phyloP scores from a whole-genome alignment of 2,329 filamentous ascomycete genomes.

The Lachnum nothofagi region DNA sequence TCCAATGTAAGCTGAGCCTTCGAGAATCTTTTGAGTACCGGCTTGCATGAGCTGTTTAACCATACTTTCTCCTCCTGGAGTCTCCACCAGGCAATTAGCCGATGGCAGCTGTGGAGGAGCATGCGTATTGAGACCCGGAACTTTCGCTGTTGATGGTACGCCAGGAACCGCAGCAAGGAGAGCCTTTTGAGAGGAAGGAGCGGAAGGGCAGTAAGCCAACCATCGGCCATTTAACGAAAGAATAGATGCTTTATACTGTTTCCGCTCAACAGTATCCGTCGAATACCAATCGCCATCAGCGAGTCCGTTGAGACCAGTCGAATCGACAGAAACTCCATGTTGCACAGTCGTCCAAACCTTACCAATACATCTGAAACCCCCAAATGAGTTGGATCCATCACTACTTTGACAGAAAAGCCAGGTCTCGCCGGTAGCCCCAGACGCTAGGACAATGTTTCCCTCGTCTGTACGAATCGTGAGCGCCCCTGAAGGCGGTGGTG shows the following conservation, averaged over 20 bases:
- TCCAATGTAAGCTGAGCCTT: slow-evolving; percentile 69
- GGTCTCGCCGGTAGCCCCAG: slow-evolving; percentile 79
- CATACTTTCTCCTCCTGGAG: slow-evolving; percentile 66
- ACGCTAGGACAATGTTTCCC: slow-evolving; percentile 68
- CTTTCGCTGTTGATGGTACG: slow-evolving; percentile 45
- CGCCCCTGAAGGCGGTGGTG: slow-evolving; percentile 66
- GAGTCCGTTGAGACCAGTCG: slow-evolving; percentile 14
- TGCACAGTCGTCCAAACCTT: slow-evolving; percentile 92
- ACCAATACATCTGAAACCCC: slow-evolving; percentile 56
- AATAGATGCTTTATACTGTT: slow-evolving; percentile 55
- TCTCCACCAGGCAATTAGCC: slow-evolving; percentile 63
- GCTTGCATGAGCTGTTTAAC: slow-evolving; percentile 74
- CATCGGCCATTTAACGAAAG: slow-evolving; percentile 66
- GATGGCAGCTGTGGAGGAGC: slow-evolving; percentile 65
- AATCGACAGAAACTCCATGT: slow-evolving; percentile 44
- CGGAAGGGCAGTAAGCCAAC: slow-evolving; percentile 70
- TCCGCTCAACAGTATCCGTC: slow-evolving; percentile 36
- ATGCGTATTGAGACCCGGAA: slow-evolving; percentile 53
- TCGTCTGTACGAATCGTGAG: slow-evolving; percentile 69
- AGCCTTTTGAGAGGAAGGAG: slow-evolving; percentile 65
- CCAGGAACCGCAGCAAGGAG: slow-evolving; percentile 62
- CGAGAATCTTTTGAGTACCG: slow-evolving; percentile 71
- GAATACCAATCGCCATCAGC: slow-evolving; percentile 33
- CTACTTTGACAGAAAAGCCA: slow-evolving; percentile 63
- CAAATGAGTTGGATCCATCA: slow-evolving; percentile 35